Conservation (phyloP, 495 filamentous ascomycete species). For the Evansstolkia leycettana region DNA sequence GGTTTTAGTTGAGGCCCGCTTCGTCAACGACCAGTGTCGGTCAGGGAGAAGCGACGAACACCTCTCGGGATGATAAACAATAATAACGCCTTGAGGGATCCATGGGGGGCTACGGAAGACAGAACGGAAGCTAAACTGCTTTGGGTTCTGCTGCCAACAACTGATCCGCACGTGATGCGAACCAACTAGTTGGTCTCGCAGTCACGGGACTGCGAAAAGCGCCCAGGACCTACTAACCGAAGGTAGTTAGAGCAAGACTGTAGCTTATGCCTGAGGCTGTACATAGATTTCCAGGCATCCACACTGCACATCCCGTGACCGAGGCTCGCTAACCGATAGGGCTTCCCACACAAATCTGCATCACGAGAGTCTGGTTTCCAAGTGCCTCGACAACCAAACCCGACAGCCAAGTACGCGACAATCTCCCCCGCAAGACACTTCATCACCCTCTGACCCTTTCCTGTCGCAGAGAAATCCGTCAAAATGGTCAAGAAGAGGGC, state of each 20-base stretch:
- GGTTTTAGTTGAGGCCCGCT: too few relatives aligned
- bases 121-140: constrained; percentile 1
- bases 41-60: neutral
- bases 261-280: constrained; percentile 1
- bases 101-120: neutral
- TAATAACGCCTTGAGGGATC: too few relatives aligned
- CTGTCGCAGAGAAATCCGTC: constrained; percentile 42
- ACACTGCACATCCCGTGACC: constrained; percentile 12
- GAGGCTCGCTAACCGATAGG: constrained; percentile 34
- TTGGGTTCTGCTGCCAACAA: neutral
- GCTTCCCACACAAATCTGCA: constrained; percentile 28
- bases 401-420: constrained; percentile 35
- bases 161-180: neutral
- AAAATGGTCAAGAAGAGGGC: constrained; percentile 99
- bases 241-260: too few relatives aligned
- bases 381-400: constrained; percentile 29
- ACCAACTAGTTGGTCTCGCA: neutral
- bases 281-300: too few relatives aligned
- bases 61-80: neutral
- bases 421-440: constrained; percentile 13
- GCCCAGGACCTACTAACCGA: too few relatives aligned
- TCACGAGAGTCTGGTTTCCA: constrained; percentile 15
- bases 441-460: constrained; percentile 15
- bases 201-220: too few relatives aligned
- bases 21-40: neutral